These are phyloP conservation scores for Gyromitra esculenta DNA, from an alignment of 2,329 filamentous ascomycete species.

Conservation along the genomic window DNA sequence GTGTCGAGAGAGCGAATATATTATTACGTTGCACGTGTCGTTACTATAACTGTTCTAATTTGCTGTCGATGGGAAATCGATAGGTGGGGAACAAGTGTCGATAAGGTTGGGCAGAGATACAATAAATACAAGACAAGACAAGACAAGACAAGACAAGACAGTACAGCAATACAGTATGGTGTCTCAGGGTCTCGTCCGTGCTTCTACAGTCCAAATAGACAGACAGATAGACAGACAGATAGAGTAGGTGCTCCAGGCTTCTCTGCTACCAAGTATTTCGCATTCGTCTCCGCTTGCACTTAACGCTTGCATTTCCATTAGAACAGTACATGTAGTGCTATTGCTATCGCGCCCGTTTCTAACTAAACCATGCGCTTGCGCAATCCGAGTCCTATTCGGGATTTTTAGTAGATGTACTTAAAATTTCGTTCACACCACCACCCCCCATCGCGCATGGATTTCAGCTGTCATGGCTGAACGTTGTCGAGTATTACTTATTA, in stretches of 20 bases:
- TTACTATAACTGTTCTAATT: conserved; percentile 32
- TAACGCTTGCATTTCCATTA: conserved; percentile 1
- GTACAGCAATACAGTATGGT: not conserved
- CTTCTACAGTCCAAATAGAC: conserved; percentile 6
- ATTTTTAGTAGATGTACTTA: conserved; percentile 29
- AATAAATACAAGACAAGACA: not conserved
- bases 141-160: no score
- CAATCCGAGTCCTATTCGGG: conserved; percentile 41
- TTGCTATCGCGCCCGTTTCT: conserved; percentile 22
- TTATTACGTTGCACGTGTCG: conserved; percentile 44
- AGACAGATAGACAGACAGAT: not conserved
- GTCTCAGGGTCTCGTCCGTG: conserved; percentile 41
- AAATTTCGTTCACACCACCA: conserved; percentile 18
- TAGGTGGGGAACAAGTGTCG: conserved; percentile 21
- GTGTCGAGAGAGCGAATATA: conserved; percentile 27
- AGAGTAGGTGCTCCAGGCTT: not conserved
- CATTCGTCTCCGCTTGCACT: not conserved
- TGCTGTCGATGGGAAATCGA: conserved; percentile 26
- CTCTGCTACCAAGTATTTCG: not conserved
- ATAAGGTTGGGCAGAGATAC: conserved; percentile 25
- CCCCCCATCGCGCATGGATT: conserved; percentile 3
- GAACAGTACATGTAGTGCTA: conserved; percentile 4
- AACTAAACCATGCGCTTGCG: conserved; percentile 38
- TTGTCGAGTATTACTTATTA: conserved; percentile 25
- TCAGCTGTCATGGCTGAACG: conserved; percentile 37